Evolutionary conservation across 1,284 basidiomycete genomes (phyloP).

Genomic region (Ceratobasidium sp.): DNA sequence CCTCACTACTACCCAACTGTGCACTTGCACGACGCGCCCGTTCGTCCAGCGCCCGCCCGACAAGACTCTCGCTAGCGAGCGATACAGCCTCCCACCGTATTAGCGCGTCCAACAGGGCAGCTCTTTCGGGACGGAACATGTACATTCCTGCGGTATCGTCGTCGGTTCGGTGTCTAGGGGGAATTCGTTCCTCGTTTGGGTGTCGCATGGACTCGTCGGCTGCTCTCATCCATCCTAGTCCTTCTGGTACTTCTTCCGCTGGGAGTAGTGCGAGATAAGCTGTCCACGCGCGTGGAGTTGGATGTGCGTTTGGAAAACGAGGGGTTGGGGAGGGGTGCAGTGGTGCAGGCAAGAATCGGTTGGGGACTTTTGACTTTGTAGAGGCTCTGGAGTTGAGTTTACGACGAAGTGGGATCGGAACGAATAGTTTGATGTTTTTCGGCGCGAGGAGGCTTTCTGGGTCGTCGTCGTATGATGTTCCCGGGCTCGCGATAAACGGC

Average conservation of each 20-base stretch:
- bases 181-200: background rate
- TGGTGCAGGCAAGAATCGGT: background rate
- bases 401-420: background rate
- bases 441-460: slow-evolving; percentile 3
- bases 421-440: background rate
- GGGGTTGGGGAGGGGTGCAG: slow-evolving; percentile 40
- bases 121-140: slow-evolving; percentile 28
- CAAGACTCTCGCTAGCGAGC: slow-evolving; percentile 13
- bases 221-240: slow-evolving; percentile 29
- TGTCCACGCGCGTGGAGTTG: slow-evolving; percentile 26
- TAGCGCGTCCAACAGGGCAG: slow-evolving; percentile 15
- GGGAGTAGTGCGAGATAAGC: slow-evolving; percentile 30
- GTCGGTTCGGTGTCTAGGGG: background rate
- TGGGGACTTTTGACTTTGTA: background rate
- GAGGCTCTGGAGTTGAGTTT: background rate
- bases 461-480: background rate
- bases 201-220: slow-evolving; percentile 25
- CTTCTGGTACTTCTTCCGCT: slow-evolving; percentile 17
- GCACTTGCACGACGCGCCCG: background rate
- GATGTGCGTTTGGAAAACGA: slow-evolving; percentile 13
- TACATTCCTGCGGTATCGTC: background rate
- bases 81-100: slow-evolving; percentile 24
- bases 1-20: background rate
- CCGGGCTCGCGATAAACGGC: slow-evolving; percentile 28
- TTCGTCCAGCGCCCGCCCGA: slow-evolving; percentile 25